Evolutionary conservation across 768 basidiomycete genomes (phyloP), one percentile per base, ranked within the genome.

Genomic region (Coprinellus micaceus): DNA sequence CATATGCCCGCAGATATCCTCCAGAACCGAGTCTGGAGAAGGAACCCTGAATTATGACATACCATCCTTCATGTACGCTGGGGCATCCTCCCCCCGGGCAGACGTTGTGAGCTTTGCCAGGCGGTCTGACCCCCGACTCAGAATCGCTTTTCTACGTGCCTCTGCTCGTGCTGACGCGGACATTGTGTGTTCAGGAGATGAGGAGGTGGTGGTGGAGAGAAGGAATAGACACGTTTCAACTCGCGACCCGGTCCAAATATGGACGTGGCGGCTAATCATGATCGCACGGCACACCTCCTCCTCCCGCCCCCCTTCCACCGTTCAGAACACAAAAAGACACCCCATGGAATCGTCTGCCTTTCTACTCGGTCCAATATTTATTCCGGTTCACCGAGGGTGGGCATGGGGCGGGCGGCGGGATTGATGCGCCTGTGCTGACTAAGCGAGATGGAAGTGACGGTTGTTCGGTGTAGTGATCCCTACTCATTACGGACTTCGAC

Each of bases 71-170:
- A 79, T 67, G 63, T 80, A 85, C 11, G 75, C 75, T 3, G 82
- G 73, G 9, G 78, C 82, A 55, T 90, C 87, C 49, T 88, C 88
- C 21, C 90, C 81, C 33, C 87, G 81, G 12, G 80, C 78, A 2
- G 85, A 86, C 2, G 85, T 86, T 3, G 91, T 90, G 43, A 93
- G 79, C 64, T 85, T 91, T 28, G 88, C 85, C 41, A 93, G 82
- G 53, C 90, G 82, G 75, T 91, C 88, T 26, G 75, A 76, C 13
- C 88, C 84, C 52, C 88, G 77, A 60, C 77, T 77, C 21, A 91
- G 80, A 56, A 93, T 91, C 33, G 90, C 90, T 71, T 81, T 86
- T 64, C 84, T 74, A 43, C 90, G 79, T 10, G 90, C 90, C 70
- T 89, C 89, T 69, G 89, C 88, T 63, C 85, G 83, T 57, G 84